A percentile compares a stretch with the other conserved stretches of the same genome.
phyloP scores from a whole-genome alignment of 1,284 basidiomycete species.

The Rhodotorula sp. region DNA sequence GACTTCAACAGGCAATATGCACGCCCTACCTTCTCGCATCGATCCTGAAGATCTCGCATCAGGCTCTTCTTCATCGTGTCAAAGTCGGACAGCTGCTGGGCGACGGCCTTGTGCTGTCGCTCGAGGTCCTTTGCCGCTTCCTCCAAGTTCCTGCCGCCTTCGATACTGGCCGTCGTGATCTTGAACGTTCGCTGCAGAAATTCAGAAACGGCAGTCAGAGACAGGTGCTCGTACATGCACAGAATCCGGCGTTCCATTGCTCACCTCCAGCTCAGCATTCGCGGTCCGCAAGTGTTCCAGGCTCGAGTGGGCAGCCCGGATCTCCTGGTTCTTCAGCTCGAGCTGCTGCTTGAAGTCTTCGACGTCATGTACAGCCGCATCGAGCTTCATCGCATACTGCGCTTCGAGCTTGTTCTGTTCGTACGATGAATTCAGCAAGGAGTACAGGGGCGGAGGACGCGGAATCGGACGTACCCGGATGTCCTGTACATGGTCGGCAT shows the following conservation, averaged over 20 bases:
- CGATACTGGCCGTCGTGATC: slow-evolving; percentile 91
- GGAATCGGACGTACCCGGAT: slow-evolving; percentile 69
- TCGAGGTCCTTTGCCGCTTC: slow-evolving; percentile 97
- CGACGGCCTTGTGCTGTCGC: slow-evolving; percentile 92
- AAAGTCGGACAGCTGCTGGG: slow-evolving; percentile 94
- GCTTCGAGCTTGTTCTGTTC: slow-evolving; percentile 83
- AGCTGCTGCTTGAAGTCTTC: slow-evolving; percentile 87
- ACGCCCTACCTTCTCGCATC: slow-evolving; percentile 99
- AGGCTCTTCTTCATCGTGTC: slow-evolving; percentile 98
- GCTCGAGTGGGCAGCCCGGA: slow-evolving; percentile 75
- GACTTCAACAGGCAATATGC: too few relatives aligned
- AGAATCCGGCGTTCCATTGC: slow-evolving; percentile 24
- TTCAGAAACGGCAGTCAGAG: not conserved
- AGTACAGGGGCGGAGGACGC: not conserved
- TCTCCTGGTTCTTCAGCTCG: slow-evolving; percentile 80
- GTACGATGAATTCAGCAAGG: slow-evolving; percentile 17
- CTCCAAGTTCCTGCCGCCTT: slow-evolving; percentile 92
- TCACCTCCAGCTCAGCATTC: slow-evolving; percentile 95
- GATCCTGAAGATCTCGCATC: slow-evolving; percentile 98
- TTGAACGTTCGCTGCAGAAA: slow-evolving; percentile 80
- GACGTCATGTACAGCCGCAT: slow-evolving; percentile 81
- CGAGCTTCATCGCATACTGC: slow-evolving; percentile 88
- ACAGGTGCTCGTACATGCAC: not conserved
- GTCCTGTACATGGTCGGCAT: slow-evolving; percentile 69
- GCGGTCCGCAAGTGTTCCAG: slow-evolving; percentile 93